phyloP scores from a whole-genome alignment of 2,329 filamentous ascomycete genomes.

The Coniochaeta sp. region DNA sequence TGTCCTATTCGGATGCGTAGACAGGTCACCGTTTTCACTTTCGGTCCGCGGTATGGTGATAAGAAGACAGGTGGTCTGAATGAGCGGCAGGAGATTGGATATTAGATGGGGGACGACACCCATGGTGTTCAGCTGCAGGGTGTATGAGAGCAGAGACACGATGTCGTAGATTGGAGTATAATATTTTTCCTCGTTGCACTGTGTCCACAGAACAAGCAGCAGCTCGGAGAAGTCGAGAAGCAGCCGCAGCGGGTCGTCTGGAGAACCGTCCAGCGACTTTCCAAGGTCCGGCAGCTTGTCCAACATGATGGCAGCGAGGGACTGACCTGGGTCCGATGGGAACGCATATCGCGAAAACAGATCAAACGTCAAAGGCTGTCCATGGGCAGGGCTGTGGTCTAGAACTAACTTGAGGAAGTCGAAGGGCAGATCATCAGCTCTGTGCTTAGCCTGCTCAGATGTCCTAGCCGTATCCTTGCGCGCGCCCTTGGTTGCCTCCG shows the following conservation, averaged over 20 bases:
- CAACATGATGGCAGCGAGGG: slow-evolving; percentile 60
- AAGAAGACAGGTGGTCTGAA: slow-evolving; percentile 52
- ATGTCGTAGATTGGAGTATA: slow-evolving; percentile 59
- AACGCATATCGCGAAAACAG: slow-evolving; percentile 57
- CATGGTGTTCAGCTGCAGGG: slow-evolving; percentile 53
- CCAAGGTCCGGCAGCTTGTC: slow-evolving; percentile 57
- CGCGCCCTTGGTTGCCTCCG: background rate
- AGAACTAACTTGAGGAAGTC: slow-evolving; percentile 57
- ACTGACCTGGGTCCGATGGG: slow-evolving; percentile 54
- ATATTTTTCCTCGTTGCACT: slow-evolving; percentile 56
- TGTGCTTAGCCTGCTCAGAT: slow-evolving; percentile 1
- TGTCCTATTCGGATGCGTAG: slow-evolving; percentile 27
- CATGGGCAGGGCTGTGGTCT: slow-evolving; percentile 49
- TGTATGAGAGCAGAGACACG: slow-evolving; percentile 55
- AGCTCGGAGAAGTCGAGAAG: slow-evolving; percentile 58
- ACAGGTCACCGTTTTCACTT: slow-evolving; percentile 39
- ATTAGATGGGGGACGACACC: slow-evolving; percentile 53
- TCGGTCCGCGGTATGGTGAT: slow-evolving; percentile 50
- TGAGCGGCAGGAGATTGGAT: slow-evolving; percentile 45
- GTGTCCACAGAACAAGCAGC: slow-evolving; percentile 60
- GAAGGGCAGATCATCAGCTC: slow-evolving; percentile 23
- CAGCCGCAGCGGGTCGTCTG: slow-evolving; percentile 40
- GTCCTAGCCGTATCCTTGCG: slow-evolving; percentile 8
- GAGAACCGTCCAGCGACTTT: slow-evolving; percentile 20
- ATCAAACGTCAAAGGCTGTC: slow-evolving; percentile 59